phyloP scores from a whole-genome alignment of 2,329 filamentous ascomycete species.

The Xylaria sp. region DNA sequence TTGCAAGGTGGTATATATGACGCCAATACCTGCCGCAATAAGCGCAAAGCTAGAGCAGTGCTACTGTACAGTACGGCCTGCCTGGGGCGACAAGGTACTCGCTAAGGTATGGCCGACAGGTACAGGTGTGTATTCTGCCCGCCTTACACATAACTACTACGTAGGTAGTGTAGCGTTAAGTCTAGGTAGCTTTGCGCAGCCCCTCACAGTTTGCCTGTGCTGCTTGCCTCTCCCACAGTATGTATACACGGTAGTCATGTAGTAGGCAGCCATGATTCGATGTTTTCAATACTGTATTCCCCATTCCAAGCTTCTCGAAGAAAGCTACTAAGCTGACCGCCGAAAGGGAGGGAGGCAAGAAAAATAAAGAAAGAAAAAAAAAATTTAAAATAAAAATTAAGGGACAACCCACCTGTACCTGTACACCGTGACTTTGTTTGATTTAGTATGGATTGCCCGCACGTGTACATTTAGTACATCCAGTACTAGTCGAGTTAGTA shows the following conservation, averaged over 20 bases:
- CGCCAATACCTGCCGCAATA: conserved; percentile 26
- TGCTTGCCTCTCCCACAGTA: not conserved
- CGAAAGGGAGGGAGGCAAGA: conserved; percentile 1
- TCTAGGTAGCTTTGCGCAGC: no score
- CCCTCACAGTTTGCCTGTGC: conserved; percentile 3
- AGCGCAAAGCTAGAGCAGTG: conserved; percentile 15
- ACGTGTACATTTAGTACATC: not conserved
- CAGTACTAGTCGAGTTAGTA: conserved; percentile 14
- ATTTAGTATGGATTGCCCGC: conserved; percentile 6
- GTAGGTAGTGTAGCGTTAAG: no score
- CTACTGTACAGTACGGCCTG: not conserved
- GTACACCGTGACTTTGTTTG: conserved; percentile 29
- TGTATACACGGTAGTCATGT: not conserved
- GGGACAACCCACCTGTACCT: conserved; percentile 29
- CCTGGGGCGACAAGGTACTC: not conserved
- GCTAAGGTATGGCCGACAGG: not conserved
- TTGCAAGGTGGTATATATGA: conserved; percentile 9
- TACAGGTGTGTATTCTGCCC: conserved; percentile 14
- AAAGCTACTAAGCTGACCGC: conserved; percentile 30
- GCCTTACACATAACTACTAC: not conserved
- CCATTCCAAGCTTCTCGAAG: not conserved
- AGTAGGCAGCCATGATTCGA: conserved; percentile 5
- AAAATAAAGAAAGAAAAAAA: not conserved
- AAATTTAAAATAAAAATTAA: not conserved
- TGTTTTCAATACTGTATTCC: conserved; percentile 8